Evolutionary conservation across 1,284 basidiomycete genomes (phyloP), one percentile per base, ranked within the genome.

Genomic region (Cystobasidium sp.): DNA sequence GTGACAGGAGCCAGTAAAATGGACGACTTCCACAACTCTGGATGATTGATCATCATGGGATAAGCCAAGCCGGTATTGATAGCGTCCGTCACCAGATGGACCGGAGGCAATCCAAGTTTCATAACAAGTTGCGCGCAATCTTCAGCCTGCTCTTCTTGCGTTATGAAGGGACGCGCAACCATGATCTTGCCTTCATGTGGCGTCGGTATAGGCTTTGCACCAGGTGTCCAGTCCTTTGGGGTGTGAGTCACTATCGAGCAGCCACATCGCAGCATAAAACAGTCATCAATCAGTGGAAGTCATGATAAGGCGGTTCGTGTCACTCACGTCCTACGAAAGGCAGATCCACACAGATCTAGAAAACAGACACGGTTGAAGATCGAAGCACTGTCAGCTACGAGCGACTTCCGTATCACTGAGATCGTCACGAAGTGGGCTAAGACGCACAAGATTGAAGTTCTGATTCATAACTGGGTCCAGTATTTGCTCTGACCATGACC

Each of bases 211-310:
- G 47, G 41, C 51, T 53, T 39, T 22, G 12, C 24, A 9, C 64
- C 64, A 22, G 64, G 64, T n/a, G n/a, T 37, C 64, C 64, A 67
- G 64, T 67, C 64, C 14, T 67, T 47, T 14, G 47, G 64, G 1
- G 64, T 67, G 1, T 49, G 64, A 1, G 64, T 67, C n/a, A 67
- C n/a, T n/a, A n/a, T n/a, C n/a, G n/a, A n/a, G n/a, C n/a, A n/a
- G n/a, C n/a, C n/a, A n/a, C n/a, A n/a, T n/a, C n/a, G n/a, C n/a
- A n/a, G n/a, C n/a, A n/a, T n/a, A n/a, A n/a, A n/a, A n/a, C n/a
- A n/a, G n/a, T n/a, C 49, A 43, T 6, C n/a, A 3, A 12, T n/a
- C 39, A 1, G 44, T 5, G 43, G 7, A 7, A 3, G n/a, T 5
- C 16, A 1, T 22, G 44, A 24, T 49, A 3, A 47, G 24, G 5